A percentile compares a stretch with the other conserved stretches of the same genome.
Conservation (phyloP, 257 asterid species). For the Misopates orontium region DNA sequence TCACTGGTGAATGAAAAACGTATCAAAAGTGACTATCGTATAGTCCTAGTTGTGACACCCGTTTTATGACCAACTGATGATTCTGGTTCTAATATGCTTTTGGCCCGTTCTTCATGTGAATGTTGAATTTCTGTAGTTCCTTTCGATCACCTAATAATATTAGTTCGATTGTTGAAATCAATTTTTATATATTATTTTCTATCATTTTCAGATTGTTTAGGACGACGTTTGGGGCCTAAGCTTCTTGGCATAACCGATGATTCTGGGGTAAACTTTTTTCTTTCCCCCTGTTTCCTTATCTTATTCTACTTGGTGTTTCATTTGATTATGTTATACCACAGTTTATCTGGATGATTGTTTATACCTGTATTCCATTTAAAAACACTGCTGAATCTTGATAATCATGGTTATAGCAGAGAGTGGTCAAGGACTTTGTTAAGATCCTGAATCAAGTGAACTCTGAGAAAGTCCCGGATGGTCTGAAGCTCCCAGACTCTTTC, state of each 20-base stretch:
- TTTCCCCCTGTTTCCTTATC: constrained; percentile 11
- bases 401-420: constrained; percentile 54
- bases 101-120: constrained; percentile 1
- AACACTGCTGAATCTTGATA: constrained; percentile 26
- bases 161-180: constrained; percentile 9
- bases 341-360: constrained; percentile 13
- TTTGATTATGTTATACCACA: constrained; percentile 16
- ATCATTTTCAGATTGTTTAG: constrained; percentile 82
- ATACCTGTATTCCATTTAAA: constrained; percentile 11
- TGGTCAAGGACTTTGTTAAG: constrained; percentile 85
- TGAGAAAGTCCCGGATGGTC: constrained; percentile 78
- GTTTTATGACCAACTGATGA: background rate
- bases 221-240: constrained; percentile 94
- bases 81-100: background rate
- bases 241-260: constrained; percentile 86
- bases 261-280: constrained; percentile 72
- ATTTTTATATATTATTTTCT: constrained; percentile 27
- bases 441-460: constrained; percentile 87
- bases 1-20: constrained; percentile 6
- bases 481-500: constrained; percentile 90
- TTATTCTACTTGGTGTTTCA: background rate
- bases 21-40: constrained; percentile 2
- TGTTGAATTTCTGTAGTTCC: constrained; percentile 16
- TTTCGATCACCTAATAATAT: background rate
- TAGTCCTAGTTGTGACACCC: constrained; percentile 1